phyloP scores from a whole-genome alignment of 2,329 filamentous ascomycete genomes.

The Neoascochyta sp. region DNA sequence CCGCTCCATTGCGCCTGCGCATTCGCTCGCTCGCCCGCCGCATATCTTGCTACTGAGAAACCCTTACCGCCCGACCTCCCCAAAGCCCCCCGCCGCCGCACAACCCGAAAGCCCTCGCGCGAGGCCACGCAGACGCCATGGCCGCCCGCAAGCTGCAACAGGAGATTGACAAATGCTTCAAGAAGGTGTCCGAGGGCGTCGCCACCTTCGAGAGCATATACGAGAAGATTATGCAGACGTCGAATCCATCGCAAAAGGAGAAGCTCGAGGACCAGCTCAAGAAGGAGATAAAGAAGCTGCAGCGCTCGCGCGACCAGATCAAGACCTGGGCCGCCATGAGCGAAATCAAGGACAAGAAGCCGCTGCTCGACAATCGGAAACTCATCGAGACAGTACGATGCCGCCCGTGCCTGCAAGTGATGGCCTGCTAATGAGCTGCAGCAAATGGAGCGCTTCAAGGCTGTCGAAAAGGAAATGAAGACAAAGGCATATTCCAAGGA shows the following conservation, averaged over 20 bases:
- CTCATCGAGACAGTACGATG: conserved; percentile 87
- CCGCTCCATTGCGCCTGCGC: conserved; percentile 13
- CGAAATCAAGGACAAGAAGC: conserved; percentile 99
- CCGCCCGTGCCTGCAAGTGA: conserved; percentile 5
- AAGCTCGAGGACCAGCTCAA: conserved; percentile 98
- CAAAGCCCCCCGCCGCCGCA: conserved; percentile 8
- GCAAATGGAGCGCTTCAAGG: conserved; percentile 99
- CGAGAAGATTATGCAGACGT: conserved; percentile 93
- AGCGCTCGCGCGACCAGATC: conserved; percentile 95
- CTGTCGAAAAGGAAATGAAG: conserved; percentile 99
- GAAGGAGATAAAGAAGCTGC: conserved; percentile 99
- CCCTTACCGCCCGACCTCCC: not conserved
- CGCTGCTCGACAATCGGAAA: conserved; percentile 87
- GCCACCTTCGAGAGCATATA: conserved; percentile 90
- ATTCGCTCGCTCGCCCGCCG: conserved; percentile 18
- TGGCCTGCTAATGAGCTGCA: conserved; percentile 46
- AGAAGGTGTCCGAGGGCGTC: conserved; percentile 93
- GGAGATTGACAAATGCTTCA: conserved; percentile 99
- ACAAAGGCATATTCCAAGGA: conserved; percentile 99
- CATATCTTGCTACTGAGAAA: conserved; percentile 6
- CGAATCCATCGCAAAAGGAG: conserved; percentile 92
- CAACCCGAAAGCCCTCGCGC: conserved; percentile 21
- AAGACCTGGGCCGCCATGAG: conserved; percentile 98
- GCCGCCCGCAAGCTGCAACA: conserved; percentile 93
- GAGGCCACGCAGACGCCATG: conserved; percentile 59